Conservation (phyloP, 768 basidiomycete genomes). For the Agrocybe pediades region DNA sequence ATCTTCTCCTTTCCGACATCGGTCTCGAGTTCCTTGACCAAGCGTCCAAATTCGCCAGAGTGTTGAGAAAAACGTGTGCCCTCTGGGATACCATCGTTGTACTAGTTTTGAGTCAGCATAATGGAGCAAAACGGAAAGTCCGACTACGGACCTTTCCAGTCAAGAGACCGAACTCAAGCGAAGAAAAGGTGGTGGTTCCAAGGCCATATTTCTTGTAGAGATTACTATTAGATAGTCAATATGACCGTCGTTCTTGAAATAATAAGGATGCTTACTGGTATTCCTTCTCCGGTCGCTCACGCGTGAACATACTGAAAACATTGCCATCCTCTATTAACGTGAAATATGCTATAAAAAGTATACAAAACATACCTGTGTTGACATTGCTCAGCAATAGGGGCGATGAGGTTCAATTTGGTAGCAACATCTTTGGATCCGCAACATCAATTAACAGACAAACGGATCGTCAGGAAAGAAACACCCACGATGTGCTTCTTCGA, state of each 20-base stretch:
- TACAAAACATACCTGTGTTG: constrained; percentile 52
- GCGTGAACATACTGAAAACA: constrained; percentile 66
- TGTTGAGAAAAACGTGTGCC: constrained; percentile 62
- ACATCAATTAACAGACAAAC: not conserved
- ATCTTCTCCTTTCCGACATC: constrained; percentile 66
- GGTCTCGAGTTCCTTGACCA: constrained; percentile 49
- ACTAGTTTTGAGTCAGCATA: constrained; percentile 34
- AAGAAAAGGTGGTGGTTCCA: constrained; percentile 74
- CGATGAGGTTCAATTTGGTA: constrained; percentile 60
- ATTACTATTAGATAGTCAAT: no score
- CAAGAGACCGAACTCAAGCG: constrained; percentile 69
- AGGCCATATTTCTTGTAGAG: constrained; percentile 68
- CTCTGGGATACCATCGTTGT: constrained; percentile 75
- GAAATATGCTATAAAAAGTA: not conserved
- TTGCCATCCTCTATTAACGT: no score
- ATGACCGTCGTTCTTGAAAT: not conserved
- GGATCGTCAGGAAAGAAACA: constrained; percentile 3
- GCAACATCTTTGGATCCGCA: constrained; percentile 61
- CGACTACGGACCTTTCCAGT: constrained; percentile 63
- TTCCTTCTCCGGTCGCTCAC: constrained; percentile 82
- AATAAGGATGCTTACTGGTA: constrained; percentile 47
- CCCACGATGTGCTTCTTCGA: constrained; percentile 66
- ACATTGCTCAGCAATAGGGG: constrained; percentile 78
- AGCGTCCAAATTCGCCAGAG: constrained; percentile 44
- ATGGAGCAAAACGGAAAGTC: not conserved